A percentile compares a stretch with the other conserved stretches of the same genome.
These are phyloP conservation scores for Pyricularia sp. DNA, from an alignment of 2,329 filamentous ascomycete species.

Conservation along the genomic window DNA sequence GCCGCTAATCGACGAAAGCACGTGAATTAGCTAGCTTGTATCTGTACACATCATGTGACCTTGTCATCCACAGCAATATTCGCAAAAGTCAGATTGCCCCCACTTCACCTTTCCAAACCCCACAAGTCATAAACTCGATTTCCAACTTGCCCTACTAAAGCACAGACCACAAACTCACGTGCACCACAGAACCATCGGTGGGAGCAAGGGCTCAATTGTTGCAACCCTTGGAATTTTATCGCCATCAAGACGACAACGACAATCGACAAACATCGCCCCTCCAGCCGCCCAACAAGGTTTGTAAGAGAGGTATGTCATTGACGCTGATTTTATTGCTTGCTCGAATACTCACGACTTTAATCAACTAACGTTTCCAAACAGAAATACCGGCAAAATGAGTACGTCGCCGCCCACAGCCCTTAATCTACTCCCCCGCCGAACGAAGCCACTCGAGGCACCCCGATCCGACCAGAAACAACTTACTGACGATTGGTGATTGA, in stretches of 20 bases:
- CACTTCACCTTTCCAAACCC: not conserved
- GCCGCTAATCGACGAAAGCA: not conserved
- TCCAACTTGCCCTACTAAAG: not conserved
- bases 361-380: constrained; percentile 9
- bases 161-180: not conserved
- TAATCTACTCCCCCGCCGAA: constrained; percentile 10
- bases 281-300: not conserved
- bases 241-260: not conserved
- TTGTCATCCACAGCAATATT: not conserved
- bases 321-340: not conserved
- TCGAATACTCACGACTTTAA: not conserved
- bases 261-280: not conserved
- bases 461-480: constrained; percentile 7
- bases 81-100: not conserved
- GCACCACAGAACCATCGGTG: not conserved
- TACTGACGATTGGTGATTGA: constrained; percentile 19
- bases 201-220: not conserved
- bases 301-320: not conserved
- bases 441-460: constrained; percentile 8
- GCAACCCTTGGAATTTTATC: not conserved
- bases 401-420: constrained; percentile 24
- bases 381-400: constrained; percentile 47
- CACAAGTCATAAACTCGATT: not conserved
- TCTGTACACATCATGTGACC: not conserved
- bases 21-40: too few species aligned